A percentile compares a stretch with the other conserved stretches of the same genome.
Evolutionary conservation across 768 basidiomycete genomes (phyloP).

Genomic region (Calocybe gangraenosa): DNA sequence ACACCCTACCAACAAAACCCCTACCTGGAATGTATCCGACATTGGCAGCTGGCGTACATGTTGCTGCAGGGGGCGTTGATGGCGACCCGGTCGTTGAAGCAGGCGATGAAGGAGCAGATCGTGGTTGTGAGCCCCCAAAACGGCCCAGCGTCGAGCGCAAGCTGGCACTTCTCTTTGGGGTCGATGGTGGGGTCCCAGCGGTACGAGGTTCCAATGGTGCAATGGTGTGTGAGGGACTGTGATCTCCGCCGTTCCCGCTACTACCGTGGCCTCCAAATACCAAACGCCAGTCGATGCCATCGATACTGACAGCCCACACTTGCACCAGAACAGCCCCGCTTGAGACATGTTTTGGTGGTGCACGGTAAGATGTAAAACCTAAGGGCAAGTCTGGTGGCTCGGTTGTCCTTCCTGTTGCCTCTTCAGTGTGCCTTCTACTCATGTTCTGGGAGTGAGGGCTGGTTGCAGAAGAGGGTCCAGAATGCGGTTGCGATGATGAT

Average conservation of each 20-base stretch:
- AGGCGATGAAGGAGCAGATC: slow-evolving; percentile 6
- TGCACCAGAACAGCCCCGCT: slow-evolving; percentile 74
- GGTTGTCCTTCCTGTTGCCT: slow-evolving; percentile 7
- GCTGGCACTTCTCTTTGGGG: slow-evolving; percentile 17
- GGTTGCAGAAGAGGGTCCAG: slow-evolving; percentile 11
- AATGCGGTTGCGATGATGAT: slow-evolving; percentile 7
- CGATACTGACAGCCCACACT: slow-evolving; percentile 86
- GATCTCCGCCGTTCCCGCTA: slow-evolving; percentile 4
- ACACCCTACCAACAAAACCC: slow-evolving; percentile 78
- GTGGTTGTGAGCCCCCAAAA: slow-evolving; percentile 7
- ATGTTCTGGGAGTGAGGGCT: slow-evolving; percentile 4
- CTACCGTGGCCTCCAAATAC: slow-evolving; percentile 33
- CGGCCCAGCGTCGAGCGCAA: slow-evolving; percentile 18
- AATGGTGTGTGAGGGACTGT: slow-evolving; percentile 3
- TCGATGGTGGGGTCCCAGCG: slow-evolving; percentile 7
- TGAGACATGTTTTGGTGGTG: slow-evolving; percentile 71
- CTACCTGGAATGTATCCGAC: slow-evolving; percentile 84
- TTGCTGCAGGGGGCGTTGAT: background rate
- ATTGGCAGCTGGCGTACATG: slow-evolving; percentile 20
- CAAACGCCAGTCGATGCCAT: slow-evolving; percentile 66
- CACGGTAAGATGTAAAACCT: slow-evolving; percentile 66
- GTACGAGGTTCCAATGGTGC: slow-evolving; percentile 3
- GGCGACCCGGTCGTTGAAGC: background rate
- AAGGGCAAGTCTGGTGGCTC: slow-evolving; percentile 27
- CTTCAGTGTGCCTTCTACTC: slow-evolving; percentile 14